These are phyloP conservation scores for Suillus sp. DNA, from an alignment of 768 basidiomycete species.

Conservation along the genomic window DNA sequence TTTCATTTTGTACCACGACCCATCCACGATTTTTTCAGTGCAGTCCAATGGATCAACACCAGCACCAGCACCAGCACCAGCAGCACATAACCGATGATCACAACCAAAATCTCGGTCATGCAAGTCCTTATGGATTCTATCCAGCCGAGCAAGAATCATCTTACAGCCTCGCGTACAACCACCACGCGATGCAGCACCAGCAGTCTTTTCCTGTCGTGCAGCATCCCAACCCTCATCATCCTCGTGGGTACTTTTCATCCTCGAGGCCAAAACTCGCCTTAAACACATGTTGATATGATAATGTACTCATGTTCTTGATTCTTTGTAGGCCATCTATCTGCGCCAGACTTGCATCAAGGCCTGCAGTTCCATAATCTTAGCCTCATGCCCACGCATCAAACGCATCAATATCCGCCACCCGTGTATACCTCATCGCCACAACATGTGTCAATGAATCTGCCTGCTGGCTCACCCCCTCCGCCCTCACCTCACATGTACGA, in stretches of 20 bases:
- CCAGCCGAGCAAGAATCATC: conserved; percentile 54
- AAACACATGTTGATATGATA: conserved; percentile 70
- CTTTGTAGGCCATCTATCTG: conserved; percentile 61
- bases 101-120: conserved; percentile 40
- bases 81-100: conserved; percentile 54
- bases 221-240: conserved; percentile 60
- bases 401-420: conserved; percentile 64
- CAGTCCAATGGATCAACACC: conserved; percentile 44
- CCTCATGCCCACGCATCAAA: conserved; percentile 69
- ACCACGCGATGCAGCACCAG: conserved; percentile 49
- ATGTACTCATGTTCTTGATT: conserved; percentile 47
- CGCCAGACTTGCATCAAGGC: conserved; percentile 69
- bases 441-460: conserved; percentile 67
- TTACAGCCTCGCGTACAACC: conserved; percentile 54
- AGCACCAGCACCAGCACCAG: conserved; percentile 41
- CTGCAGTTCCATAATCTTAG: conserved; percentile 61
- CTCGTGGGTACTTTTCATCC: conserved; percentile 65
- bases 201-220: conserved; percentile 59
- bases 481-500: conserved; percentile 81
- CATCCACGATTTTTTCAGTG: conserved; percentile 42
- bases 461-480: conserved; percentile 70
- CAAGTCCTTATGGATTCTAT: conserved; percentile 53
- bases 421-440: conserved; percentile 64
- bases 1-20: conserved; percentile 38
- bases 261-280: conserved; percentile 41